phyloP scores from a whole-genome alignment of 441 rosid species.

The Geranium incanum region DNA sequence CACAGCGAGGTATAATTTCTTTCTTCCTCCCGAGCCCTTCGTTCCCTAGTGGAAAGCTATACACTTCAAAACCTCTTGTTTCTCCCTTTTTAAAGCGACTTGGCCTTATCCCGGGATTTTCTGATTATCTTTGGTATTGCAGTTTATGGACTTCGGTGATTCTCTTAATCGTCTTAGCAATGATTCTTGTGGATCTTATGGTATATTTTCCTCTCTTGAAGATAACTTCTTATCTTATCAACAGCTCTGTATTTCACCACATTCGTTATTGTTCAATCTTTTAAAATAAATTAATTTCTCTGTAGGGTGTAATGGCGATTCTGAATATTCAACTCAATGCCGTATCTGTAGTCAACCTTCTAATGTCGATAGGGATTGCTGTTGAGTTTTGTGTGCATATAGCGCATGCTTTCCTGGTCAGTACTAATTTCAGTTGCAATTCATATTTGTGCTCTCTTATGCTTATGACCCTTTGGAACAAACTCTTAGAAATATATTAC shows the following conservation, averaged over 20 bases:
- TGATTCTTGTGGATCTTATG: conserved; percentile 59
- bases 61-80: conserved; percentile 3
- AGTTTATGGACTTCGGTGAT: conserved; percentile 63
- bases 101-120: neutral
- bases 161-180: conserved; percentile 44
- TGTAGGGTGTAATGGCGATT: conserved; percentile 60
- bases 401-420: conserved; percentile 52
- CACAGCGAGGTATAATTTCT: conserved; percentile 51
- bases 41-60: neutral
- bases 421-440: conserved; percentile 16
- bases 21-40: conserved; percentile 17
- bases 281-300: conserved; percentile 14
- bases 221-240: no score
- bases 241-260: neutral
- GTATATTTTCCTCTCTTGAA: conserved; percentile 25
- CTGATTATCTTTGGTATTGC: conserved; percentile 23
- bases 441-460: neutral
- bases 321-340: conserved; percentile 60
- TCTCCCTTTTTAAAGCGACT: neutral
- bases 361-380: conserved; percentile 62
- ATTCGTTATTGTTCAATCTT: conserved; percentile 1
- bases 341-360: conserved; percentile 55
- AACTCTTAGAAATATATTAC: neutral
- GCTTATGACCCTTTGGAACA: neutral
- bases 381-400: conserved; percentile 65